These are phyloP conservation scores for Rubia balearica DNA, from an alignment of 305 asterid species.

Conservation along the genomic window DNA sequence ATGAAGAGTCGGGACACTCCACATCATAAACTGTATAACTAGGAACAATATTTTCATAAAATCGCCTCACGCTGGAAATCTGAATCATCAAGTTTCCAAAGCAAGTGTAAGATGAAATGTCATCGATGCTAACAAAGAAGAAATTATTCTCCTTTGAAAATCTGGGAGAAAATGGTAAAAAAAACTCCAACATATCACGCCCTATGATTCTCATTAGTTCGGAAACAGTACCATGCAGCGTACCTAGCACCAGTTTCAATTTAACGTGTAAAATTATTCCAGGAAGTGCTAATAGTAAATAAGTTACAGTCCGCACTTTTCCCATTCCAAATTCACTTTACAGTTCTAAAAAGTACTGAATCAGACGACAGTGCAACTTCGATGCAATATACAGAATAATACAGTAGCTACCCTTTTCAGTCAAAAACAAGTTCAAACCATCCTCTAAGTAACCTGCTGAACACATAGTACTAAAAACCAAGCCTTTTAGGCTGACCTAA, in stretches of 20 bases:
- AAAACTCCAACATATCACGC: background rate
- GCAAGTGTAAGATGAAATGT: background rate
- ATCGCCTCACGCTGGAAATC: constrained; percentile 73
- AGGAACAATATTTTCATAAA: constrained; percentile 91
- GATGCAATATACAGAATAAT: background rate
- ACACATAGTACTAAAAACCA: background rate
- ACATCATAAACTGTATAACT: constrained; percentile 70
- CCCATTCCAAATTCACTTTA: background rate
- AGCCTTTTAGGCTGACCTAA: background rate
- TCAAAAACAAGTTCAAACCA: background rate
- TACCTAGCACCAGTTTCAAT: background rate
- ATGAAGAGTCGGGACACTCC: constrained; percentile 83
- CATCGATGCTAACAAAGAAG: background rate
- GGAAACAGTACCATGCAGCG: background rate
- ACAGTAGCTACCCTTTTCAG: background rate
- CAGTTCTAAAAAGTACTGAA: background rate
- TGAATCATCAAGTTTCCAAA: constrained; percentile 29
- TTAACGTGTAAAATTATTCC: background rate
- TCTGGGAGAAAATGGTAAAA: background rate
- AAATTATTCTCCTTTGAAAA: background rate
- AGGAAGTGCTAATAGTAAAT: background rate
- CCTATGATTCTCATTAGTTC: background rate
- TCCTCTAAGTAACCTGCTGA: background rate
- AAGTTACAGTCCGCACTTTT: background rate
- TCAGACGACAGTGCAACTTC: background rate